A percentile compares a stretch with the other conserved stretches of the same genome.
These are phyloP conservation scores for Sicyos edulis DNA, from an alignment of 306 rosid genomes.

Conservation along the genomic window DNA sequence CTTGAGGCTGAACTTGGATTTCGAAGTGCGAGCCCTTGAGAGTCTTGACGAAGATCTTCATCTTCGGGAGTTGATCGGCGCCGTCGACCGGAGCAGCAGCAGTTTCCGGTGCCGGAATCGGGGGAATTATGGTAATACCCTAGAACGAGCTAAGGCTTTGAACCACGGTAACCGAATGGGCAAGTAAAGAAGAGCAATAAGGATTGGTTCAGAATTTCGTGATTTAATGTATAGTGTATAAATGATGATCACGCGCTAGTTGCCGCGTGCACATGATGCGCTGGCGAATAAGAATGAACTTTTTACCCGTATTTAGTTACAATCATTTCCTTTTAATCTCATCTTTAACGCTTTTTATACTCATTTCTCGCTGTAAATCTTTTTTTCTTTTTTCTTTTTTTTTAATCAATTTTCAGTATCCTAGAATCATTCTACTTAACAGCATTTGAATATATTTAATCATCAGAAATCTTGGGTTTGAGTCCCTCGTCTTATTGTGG, in stretches of 20 bases:
- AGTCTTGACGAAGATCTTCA: slow-evolving; percentile 88
- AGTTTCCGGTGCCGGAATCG: slow-evolving; percentile 25
- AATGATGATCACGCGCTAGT: not conserved
- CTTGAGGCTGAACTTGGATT: slow-evolving; percentile 68
- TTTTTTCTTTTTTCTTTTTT: too few relatives aligned
- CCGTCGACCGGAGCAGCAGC: slow-evolving; percentile 26
- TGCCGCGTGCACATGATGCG: not conserved
- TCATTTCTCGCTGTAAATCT: too few relatives aligned
- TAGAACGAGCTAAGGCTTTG: slow-evolving; percentile 19
- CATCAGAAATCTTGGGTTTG: too few relatives aligned
- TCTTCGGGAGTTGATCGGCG: slow-evolving; percentile 37
- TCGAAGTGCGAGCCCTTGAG: slow-evolving; percentile 87
- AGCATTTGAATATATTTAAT: too few relatives aligned
- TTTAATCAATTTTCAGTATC: too few relatives aligned
- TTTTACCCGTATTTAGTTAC: too few relatives aligned
- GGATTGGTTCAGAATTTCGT: slow-evolving; percentile 24
- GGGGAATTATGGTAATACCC: slow-evolving; percentile 27
- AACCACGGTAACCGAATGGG: slow-evolving; percentile 27
- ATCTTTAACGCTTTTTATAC: too few relatives aligned
- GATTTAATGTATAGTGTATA: slow-evolving; percentile 17
- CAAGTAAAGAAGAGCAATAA: slow-evolving; percentile 22
- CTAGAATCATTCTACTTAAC: too few relatives aligned
- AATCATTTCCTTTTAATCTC: too few relatives aligned
- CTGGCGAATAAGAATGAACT: too few relatives aligned
- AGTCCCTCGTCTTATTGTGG: too few relatives aligned